Conservation (phyloP, 306 rosid genomes). For the Medicago ruthenica region DNA sequence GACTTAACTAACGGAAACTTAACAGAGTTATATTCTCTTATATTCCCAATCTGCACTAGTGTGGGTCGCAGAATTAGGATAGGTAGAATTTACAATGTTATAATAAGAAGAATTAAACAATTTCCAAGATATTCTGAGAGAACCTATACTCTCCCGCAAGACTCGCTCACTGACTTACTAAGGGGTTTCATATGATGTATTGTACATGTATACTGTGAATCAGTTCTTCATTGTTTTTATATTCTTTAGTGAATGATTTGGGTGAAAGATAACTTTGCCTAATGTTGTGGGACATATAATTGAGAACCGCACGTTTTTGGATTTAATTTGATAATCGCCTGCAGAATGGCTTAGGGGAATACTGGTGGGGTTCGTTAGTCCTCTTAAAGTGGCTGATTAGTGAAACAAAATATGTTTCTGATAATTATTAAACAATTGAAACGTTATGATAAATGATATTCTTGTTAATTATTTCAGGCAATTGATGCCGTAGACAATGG, state of each 20-base stretch:
- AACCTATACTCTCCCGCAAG: not conserved
- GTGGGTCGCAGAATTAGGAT: not conserved
- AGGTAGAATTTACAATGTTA: not conserved
- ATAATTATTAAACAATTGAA: not conserved
- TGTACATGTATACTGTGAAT: not conserved
- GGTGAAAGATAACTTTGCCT: constrained; percentile 10
- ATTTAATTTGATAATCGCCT: constrained; percentile 17
- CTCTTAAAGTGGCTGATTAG: constrained; percentile 12
- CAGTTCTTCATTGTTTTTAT: not conserved
- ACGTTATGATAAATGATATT: constrained; percentile 15
- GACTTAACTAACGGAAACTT: not conserved
- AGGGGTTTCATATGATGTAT: not conserved
- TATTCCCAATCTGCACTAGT: not conserved
- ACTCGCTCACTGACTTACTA: not conserved
- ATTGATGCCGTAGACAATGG: constrained; percentile 98
- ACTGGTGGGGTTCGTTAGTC: constrained; percentile 13
- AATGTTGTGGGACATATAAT: constrained; percentile 34
- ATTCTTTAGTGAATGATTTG: constrained; percentile 16
- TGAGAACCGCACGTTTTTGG: constrained; percentile 4
- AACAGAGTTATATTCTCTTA: not conserved
- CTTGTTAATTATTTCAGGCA: constrained; percentile 63
- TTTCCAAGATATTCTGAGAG: not conserved
- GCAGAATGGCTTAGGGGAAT: constrained; percentile 21
- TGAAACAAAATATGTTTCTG: constrained; percentile 18
- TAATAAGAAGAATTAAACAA: not conserved